A percentile compares a stretch with the other conserved stretches of the same genome.
phyloP scores from a whole-genome alignment of 2,329 filamentous ascomycete species.

The Endoconidiophora polonica region DNA sequence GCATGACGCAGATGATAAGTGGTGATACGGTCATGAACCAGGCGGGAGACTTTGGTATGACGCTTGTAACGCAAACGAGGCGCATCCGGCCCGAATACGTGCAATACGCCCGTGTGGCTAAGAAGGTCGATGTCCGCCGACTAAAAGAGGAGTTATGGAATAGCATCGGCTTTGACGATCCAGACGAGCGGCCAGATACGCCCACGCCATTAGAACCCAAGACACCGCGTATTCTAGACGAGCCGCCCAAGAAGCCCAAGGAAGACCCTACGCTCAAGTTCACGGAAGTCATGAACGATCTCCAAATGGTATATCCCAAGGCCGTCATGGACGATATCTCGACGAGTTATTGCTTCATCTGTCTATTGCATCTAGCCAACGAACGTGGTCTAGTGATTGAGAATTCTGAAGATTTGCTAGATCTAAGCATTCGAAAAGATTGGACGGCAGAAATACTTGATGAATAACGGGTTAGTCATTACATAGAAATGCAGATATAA shows the following conservation, averaged over 20 bases:
- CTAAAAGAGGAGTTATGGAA: slow-evolving; percentile 57
- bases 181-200: slow-evolving; percentile 16
- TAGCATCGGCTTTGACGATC: slow-evolving; percentile 40
- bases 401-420: slow-evolving; percentile 39
- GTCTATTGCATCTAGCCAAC: slow-evolving; percentile 76
- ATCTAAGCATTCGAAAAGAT: slow-evolving; percentile 45
- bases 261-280: slow-evolving; percentile 54
- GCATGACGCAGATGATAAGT: slow-evolving; percentile 33
- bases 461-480: slow-evolving; percentile 35
- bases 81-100: slow-evolving; percentile 51
- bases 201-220: slow-evolving; percentile 17
- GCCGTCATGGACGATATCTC: slow-evolving; percentile 85
- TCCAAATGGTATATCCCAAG: slow-evolving; percentile 74
- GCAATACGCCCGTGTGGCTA: slow-evolving; percentile 52
- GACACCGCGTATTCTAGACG: slow-evolving; percentile 9
- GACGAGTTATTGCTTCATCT: slow-evolving; percentile 87
- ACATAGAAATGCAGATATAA: no score
- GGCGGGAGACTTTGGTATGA: slow-evolving; percentile 43
- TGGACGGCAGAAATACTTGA: slow-evolving; percentile 40
- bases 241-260: slow-evolving; percentile 12
- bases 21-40: slow-evolving; percentile 31
- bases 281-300: slow-evolving; percentile 76
- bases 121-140: slow-evolving; percentile 53
- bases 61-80: slow-evolving; percentile 47
- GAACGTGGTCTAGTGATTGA: slow-evolving; percentile 75